These are phyloP conservation scores for Wickerhamomyces strasburgensis DNA, from an alignment of 805 yeast genomes.

Conservation along the genomic window DNA sequence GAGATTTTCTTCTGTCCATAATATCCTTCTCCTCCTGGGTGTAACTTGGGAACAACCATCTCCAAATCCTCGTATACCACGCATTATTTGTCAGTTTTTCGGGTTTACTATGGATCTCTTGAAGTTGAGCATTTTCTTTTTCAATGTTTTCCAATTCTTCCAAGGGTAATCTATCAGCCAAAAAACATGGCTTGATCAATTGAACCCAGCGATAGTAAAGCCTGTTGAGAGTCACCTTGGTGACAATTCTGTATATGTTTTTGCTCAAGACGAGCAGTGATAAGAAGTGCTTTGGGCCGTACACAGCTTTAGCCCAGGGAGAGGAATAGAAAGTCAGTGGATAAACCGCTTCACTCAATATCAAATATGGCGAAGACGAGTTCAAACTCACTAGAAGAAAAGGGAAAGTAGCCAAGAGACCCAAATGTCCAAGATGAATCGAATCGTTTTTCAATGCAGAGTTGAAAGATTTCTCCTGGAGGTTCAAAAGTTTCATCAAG, in stretches of 20 bases:
- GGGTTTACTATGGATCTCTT: conserved; percentile 2
- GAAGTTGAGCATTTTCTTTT: conserved; percentile 23
- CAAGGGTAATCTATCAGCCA: conserved; percentile 27
- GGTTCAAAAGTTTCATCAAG: conserved; percentile 26
- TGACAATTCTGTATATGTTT: conserved; percentile 15
- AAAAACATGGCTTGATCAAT: conserved; percentile 30
- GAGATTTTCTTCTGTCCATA: conserved; percentile 8
- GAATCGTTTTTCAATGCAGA: conserved; percentile 10
- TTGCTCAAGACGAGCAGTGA: conserved; percentile 10
- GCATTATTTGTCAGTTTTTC: not conserved
- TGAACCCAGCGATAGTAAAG: conserved; percentile 32
- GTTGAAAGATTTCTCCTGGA: conserved; percentile 14
- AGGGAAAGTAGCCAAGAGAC: conserved; percentile 28
- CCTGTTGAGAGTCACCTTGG: conserved; percentile 27
- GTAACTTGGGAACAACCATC: conserved; percentile 5
- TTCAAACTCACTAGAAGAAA: conserved; percentile 25
- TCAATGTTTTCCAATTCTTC: conserved; percentile 31
- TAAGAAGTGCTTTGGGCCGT: conserved; percentile 11
- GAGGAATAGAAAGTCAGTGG: conserved; percentile 19
- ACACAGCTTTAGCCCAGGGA: not conserved
- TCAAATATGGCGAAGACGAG: conserved; percentile 10
- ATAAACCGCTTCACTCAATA: conserved; percentile 5
- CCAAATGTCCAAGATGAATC: conserved; percentile 9
- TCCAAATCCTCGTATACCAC: conserved; percentile 3
- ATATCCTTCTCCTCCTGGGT: conserved; percentile 4